Evolutionary conservation across 2,329 filamentous ascomycete species (phyloP).

Genomic region (Apiospora aurea): DNA sequence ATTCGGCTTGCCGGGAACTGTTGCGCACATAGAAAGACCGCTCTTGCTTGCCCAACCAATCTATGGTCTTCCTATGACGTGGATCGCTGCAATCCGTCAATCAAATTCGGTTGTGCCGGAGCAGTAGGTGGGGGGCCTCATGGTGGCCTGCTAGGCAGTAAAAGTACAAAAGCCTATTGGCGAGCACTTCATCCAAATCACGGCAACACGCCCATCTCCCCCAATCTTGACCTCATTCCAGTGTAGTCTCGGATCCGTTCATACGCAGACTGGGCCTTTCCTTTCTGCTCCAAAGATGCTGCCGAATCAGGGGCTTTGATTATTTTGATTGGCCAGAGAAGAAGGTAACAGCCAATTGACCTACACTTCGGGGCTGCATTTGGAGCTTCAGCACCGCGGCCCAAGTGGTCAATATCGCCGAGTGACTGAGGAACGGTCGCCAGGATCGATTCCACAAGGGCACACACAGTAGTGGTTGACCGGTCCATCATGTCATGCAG

Average conservation of each 20-base stretch:
- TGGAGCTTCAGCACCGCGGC: slow-evolving; percentile 29
- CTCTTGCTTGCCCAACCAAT: neutral
- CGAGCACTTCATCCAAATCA: slow-evolving; percentile 12
- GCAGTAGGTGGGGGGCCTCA: neutral
- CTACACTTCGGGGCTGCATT: slow-evolving; percentile 37
- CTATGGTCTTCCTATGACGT: neutral
- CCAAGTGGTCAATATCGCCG: slow-evolving; percentile 44
- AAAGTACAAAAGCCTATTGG: neutral
- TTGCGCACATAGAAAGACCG: neutral
- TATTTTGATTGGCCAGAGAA: slow-evolving; percentile 48
- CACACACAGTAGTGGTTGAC: slow-evolving; percentile 37
- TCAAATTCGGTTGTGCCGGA: neutral
- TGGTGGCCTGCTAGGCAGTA: no score
- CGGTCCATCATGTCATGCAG: slow-evolving; percentile 30
- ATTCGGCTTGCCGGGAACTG: no score
- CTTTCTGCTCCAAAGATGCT: slow-evolving; percentile 40
- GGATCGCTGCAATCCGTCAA: neutral
- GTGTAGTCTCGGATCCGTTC: slow-evolving; percentile 48
- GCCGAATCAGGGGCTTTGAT: slow-evolving; percentile 37
- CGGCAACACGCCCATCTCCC: slow-evolving; percentile 35
- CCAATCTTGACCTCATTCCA: slow-evolving; percentile 46
- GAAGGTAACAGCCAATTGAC: slow-evolving; percentile 46
- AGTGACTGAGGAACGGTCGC: slow-evolving; percentile 47
- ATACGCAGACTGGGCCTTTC: slow-evolving; percentile 39
- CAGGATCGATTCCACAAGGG: slow-evolving; percentile 43